Evolutionary conservation across 1,284 basidiomycete species (phyloP).

Genomic region (Takashimella tepidaria): DNA sequence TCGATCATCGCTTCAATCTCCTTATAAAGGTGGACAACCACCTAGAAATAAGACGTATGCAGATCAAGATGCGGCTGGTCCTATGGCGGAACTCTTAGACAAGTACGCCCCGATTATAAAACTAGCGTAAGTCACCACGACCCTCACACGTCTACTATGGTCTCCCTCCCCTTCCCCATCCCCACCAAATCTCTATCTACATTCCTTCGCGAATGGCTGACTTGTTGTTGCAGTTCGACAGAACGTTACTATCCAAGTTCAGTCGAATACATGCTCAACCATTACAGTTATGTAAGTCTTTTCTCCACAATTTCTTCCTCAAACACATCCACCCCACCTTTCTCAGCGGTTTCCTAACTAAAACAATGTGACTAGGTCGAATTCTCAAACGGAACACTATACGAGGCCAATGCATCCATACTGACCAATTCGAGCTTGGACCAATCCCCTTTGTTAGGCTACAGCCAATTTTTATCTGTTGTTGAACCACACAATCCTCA

Average conservation of each 20-base stretch:
- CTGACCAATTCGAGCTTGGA: background rate
- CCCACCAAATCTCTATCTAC: background rate
- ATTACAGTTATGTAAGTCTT: conserved; percentile 27
- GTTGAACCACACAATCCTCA: conserved; percentile 35
- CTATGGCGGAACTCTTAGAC: conserved; percentile 31
- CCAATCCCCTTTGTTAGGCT: conserved; percentile 9
- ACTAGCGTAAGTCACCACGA: conserved; percentile 37
- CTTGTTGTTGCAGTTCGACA: conserved; percentile 13
- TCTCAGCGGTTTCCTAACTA: no score
- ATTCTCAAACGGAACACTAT: conserved; percentile 13
- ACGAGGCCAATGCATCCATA: background rate
- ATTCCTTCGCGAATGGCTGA: no score
- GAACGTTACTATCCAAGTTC: conserved; percentile 42
- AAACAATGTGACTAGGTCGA: conserved; percentile 21
- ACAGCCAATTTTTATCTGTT: conserved; percentile 24
- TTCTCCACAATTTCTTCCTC: background rate
- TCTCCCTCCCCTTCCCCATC: background rate
- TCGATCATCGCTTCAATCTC: background rate
- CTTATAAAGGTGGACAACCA: background rate
- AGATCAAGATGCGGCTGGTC: background rate
- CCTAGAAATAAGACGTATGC: background rate
- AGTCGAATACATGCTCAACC: conserved; percentile 41
- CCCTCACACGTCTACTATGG: no score
- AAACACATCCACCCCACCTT: background rate
- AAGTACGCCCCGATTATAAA: conserved; percentile 41